A percentile compares a stretch with the other conserved stretches of the same genome.
These are phyloP conservation scores for Geotrichum citri-aurantii DNA, from an alignment of 1,139 yeast species.

Conservation along the genomic window DNA sequence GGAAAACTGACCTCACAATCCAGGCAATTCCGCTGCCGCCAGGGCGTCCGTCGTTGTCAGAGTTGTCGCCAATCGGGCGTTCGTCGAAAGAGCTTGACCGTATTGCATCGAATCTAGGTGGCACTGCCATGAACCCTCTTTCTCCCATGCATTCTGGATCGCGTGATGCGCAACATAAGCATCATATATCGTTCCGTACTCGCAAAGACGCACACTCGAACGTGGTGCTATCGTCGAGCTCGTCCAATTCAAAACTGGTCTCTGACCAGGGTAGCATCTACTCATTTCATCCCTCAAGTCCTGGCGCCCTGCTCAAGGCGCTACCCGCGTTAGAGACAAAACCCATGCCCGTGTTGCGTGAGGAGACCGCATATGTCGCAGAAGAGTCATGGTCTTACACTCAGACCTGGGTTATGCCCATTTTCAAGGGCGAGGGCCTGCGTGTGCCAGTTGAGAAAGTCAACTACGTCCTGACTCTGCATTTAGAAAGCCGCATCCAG, in stretches of 20 bases:
- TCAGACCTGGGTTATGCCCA: slow-evolving; percentile 41
- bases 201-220: slow-evolving; percentile 39
- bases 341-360: slow-evolving; percentile 32
- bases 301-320: slow-evolving; percentile 32
- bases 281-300: slow-evolving; percentile 42
- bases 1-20: slow-evolving; percentile 33
- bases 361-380: slow-evolving; percentile 44
- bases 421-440: slow-evolving; percentile 46
- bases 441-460: slow-evolving; percentile 53
- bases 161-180: slow-evolving; percentile 28
- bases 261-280: slow-evolving; percentile 42
- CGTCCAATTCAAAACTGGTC: slow-evolving; percentile 44
- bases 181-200: slow-evolving; percentile 38
- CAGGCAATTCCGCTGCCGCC: slow-evolving; percentile 31
- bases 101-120: slow-evolving; percentile 35
- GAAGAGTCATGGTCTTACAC: slow-evolving; percentile 48
- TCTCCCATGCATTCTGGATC: slow-evolving; percentile 21
- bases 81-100: slow-evolving; percentile 43
- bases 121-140: slow-evolving; percentile 28
- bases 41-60: slow-evolving; percentile 34
- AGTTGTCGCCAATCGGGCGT: slow-evolving; percentile 39
- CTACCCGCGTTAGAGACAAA: slow-evolving; percentile 34
- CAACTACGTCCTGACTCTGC: slow-evolving; percentile 45
- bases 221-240: slow-evolving; percentile 41
- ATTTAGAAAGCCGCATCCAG: slow-evolving; percentile 41